Conservation (phyloP, 2,329 filamentous ascomycete genomes). For the Fusarium pseudocircinatum region DNA sequence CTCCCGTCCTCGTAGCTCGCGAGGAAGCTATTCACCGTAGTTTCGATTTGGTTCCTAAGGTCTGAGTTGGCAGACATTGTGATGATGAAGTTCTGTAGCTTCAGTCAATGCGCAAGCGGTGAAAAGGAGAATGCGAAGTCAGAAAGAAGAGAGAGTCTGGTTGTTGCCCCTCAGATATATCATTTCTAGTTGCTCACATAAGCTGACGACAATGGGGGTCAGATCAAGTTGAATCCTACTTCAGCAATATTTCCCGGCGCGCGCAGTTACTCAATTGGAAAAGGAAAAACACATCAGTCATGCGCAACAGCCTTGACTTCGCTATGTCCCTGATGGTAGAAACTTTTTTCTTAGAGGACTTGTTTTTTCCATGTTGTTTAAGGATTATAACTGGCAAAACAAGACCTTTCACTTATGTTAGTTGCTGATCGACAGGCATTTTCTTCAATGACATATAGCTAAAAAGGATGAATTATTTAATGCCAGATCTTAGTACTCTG, state of each 20-base stretch:
- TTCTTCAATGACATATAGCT: fast-evolving
- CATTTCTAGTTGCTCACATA: not conserved
- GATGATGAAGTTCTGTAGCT: not conserved
- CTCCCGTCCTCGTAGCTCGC: constrained; percentile 21
- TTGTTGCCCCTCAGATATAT: fast-evolving
- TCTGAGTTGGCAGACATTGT: constrained; percentile 3
- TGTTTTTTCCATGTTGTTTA: too few species aligned
- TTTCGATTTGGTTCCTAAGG: constrained; percentile 12
- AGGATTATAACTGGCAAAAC: fast-evolving
- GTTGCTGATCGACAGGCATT: fast-evolving
- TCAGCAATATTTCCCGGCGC: not conserved
- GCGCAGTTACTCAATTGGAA: not conserved
- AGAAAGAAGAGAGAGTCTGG: fast-evolving
- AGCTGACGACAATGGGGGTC: not conserved
- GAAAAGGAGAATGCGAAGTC: not conserved
- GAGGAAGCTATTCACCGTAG: constrained; percentile 14
- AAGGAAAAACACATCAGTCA: fast-evolving
- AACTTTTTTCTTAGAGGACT: too few species aligned
- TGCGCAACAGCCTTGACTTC: fast-evolving
- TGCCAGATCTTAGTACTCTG: fast-evolving
- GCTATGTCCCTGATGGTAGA: fast-evolving
- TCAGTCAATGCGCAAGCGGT: not conserved
- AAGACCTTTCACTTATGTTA: fast-evolving
- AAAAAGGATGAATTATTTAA: fast-evolving
- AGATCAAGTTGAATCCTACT: not conserved